A percentile compares a stretch with the other conserved stretches of the same genome.
phyloP scores from a whole-genome alignment of 257 asterid species.

The Misopates orontium region DNA sequence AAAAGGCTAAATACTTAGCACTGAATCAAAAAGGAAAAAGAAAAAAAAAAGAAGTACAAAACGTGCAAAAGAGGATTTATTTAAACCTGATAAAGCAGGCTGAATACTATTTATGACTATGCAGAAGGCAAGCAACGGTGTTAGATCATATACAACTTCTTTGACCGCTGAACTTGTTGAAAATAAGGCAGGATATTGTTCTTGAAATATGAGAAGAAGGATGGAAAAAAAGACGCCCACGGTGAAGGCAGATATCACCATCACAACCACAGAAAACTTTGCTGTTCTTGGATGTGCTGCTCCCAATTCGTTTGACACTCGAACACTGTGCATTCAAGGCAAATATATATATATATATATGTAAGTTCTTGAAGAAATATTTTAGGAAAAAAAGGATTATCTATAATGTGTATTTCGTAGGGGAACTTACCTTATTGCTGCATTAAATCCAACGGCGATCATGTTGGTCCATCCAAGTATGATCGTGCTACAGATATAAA shows the following conservation, averaged over 20 bases:
- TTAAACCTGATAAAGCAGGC: conserved; percentile 38
- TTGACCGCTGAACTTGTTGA: conserved; percentile 34
- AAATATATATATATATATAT: not conserved
- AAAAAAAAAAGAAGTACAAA: too few relatives aligned
- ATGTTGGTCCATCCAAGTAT: conserved; percentile 40
- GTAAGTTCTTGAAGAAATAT: not conserved
- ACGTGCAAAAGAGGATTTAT: too few relatives aligned
- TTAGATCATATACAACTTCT: conserved; percentile 37
- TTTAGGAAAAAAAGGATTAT: too few relatives aligned
- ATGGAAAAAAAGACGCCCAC: conserved; percentile 31
- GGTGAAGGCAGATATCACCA: conserved; percentile 36
- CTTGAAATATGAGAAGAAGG: conserved; percentile 26
- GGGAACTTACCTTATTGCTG: conserved; percentile 40
- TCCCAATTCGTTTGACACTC: conserved; percentile 63
- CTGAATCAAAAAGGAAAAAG: too few relatives aligned
- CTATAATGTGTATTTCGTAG: not conserved
- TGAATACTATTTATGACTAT: conserved; percentile 36
- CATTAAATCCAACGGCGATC: conserved; percentile 41
- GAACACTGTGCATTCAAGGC: conserved; percentile 32
- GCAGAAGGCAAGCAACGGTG: conserved; percentile 48
- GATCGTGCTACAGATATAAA: conserved; percentile 31
- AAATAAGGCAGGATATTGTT: conserved; percentile 47
- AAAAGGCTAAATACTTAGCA: not conserved
- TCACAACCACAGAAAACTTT: conserved; percentile 44
- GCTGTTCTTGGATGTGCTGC: conserved; percentile 58